Percentiles rank a stretch among this genome's conserved stretches.
phyloP scores from a whole-genome alignment of 768 basidiomycete species.

The Gloeopeniophorella convolvens region DNA sequence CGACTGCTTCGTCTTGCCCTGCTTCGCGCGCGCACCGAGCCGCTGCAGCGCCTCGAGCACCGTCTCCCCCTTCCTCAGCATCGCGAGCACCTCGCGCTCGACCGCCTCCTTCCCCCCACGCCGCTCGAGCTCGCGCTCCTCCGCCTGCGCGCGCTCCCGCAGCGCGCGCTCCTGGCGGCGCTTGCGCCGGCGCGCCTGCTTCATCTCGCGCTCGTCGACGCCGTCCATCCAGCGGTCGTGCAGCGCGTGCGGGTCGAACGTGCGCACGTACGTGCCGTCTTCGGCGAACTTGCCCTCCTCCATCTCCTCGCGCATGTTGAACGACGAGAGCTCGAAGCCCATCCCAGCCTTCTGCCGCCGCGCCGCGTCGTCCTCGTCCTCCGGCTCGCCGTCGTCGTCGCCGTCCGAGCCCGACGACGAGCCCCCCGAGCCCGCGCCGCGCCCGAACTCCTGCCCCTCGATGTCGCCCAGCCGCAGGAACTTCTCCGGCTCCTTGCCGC shows the following conservation, averaged over 20 bases:
- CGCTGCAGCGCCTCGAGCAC: slow-evolving; percentile 86
- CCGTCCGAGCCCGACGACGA: too few species aligned
- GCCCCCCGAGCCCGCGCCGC: slow-evolving; percentile 36
- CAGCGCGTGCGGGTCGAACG: slow-evolving; percentile 82
- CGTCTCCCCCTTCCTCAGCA: slow-evolving; percentile 86
- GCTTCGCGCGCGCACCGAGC: slow-evolving; percentile 65
- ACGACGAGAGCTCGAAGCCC: slow-evolving; percentile 90
- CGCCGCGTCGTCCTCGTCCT: slow-evolving; percentile 74
- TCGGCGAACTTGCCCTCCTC: slow-evolving; percentile 95
- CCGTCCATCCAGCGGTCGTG: slow-evolving; percentile 98
- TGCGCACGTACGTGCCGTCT: slow-evolving; percentile 82
- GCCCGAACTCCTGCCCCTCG: slow-evolving; percentile 90
- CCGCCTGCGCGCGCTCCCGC: slow-evolving; percentile 57
- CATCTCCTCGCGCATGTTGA: slow-evolving; percentile 99
- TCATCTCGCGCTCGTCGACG: slow-evolving; percentile 78
- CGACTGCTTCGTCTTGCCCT: slow-evolving; percentile 25
- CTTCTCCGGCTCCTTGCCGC: slow-evolving; percentile 55
- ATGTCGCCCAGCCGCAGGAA: slow-evolving; percentile 89
- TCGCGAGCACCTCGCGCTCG: slow-evolving; percentile 59
- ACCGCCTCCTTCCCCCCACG: slow-evolving; percentile 58
- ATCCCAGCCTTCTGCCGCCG: slow-evolving; percentile 76
- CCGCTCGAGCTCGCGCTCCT: slow-evolving; percentile 67
- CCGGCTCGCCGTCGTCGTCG: slow-evolving; percentile 42
- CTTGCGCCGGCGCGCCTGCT: slow-evolving; percentile 70
- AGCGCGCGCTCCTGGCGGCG: slow-evolving; percentile 68